phyloP scores from a whole-genome alignment of 495 filamentous ascomycete species.

The Penicillium paxilli region DNA sequence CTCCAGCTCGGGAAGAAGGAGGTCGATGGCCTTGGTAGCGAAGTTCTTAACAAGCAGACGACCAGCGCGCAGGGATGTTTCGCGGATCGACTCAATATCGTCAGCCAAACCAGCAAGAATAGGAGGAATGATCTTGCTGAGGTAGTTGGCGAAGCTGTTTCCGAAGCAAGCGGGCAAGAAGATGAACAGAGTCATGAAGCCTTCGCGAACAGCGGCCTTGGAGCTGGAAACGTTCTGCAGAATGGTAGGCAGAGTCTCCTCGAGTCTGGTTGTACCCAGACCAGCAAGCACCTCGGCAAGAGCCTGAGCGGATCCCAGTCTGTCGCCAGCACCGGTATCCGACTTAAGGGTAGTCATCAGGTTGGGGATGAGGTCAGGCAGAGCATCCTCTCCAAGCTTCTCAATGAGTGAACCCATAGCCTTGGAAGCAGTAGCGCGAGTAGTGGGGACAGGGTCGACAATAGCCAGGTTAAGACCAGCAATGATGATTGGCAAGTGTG shows the following conservation, averaged over 20 bases:
- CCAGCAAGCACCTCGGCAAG: slow-evolving; percentile 96
- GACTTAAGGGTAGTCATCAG: slow-evolving; percentile 98
- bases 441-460: slow-evolving; percentile 94
- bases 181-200: slow-evolving; percentile 99
- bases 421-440: slow-evolving; percentile 94
- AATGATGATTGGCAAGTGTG: slow-evolving; percentile 90
- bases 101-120: slow-evolving; percentile 94
- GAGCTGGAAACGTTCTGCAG: slow-evolving; percentile 92
- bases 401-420: slow-evolving; percentile 93
- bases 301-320: slow-evolving; percentile 93
- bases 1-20: slow-evolving; percentile 91
- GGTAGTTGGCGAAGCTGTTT: slow-evolving; percentile 95
- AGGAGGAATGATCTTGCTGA: slow-evolving; percentile 92
- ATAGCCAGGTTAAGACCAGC: slow-evolving; percentile 85
- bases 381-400: slow-evolving; percentile 94
- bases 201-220: slow-evolving; percentile 88
- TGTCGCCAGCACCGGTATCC: slow-evolving; percentile 91
- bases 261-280: slow-evolving; percentile 84
- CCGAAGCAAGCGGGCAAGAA: slow-evolving; percentile 98
- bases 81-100: slow-evolving; percentile 91
- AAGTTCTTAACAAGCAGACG: slow-evolving; percentile 97
- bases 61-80: slow-evolving; percentile 89
- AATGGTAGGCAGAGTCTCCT: slow-evolving; percentile 96
- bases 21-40: slow-evolving; percentile 87
- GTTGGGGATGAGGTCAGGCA: slow-evolving; percentile 95